Evolutionary conservation across 495 filamentous ascomycete genomes (phyloP).

Genomic region (Hypoxylon perforatum): DNA sequence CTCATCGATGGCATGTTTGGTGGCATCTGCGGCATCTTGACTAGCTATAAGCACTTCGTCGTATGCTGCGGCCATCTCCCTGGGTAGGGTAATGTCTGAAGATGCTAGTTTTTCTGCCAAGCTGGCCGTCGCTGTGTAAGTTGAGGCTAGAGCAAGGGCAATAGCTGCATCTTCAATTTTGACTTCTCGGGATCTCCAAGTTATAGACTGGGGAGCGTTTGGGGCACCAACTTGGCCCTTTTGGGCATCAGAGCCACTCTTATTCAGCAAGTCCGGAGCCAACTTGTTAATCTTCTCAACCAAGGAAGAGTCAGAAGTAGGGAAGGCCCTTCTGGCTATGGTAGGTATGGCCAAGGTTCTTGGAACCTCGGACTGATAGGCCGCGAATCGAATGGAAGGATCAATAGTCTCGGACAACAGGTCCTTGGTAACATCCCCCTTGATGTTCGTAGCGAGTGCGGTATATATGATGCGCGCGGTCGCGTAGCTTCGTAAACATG

Average conservation of each 20-base stretch:
- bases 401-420: slow-evolving; percentile 87
- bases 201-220: slow-evolving; percentile 77
- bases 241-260: slow-evolving; percentile 69
- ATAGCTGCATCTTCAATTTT: slow-evolving; percentile 94
- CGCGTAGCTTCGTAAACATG: slow-evolving; percentile 78
- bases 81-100: slow-evolving; percentile 63
- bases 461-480: slow-evolving; percentile 85
- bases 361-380: slow-evolving; percentile 88
- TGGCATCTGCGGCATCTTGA: slow-evolving; percentile 94
- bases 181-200: slow-evolving; percentile 90
- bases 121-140: slow-evolving; percentile 63
- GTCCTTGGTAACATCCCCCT: slow-evolving; percentile 83
- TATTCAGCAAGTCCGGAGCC: slow-evolving; percentile 75
- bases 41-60: slow-evolving; percentile 90
- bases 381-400: slow-evolving; percentile 92
- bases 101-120: slow-evolving; percentile 72
- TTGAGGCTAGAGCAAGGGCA: slow-evolving; percentile 71
- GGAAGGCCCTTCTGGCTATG: slow-evolving; percentile 81
- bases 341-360: slow-evolving; percentile 81
- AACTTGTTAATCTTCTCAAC: slow-evolving; percentile 74
- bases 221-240: slow-evolving; percentile 63
- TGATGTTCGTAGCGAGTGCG: slow-evolving; percentile 67
- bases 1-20: slow-evolving; percentile 92
- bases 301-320: slow-evolving; percentile 68
- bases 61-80: slow-evolving; percentile 79